Evolutionary conservation across 768 basidiomycete genomes (phyloP), one percentile per base, ranked within the genome.

Genomic region (Termitomyces sp.): DNA sequence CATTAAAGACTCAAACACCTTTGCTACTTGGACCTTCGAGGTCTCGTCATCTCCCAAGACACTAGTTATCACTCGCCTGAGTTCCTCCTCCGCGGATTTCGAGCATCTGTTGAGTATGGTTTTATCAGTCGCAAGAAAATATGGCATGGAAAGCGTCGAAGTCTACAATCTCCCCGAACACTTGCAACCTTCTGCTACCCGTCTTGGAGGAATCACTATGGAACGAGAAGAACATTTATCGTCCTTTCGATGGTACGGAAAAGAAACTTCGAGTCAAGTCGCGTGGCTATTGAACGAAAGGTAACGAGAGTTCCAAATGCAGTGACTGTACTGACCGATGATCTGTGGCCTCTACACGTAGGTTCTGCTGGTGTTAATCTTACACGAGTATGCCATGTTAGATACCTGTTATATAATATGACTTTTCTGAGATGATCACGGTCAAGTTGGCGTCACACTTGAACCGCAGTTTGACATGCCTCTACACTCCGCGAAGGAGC

Each of bases 241-340:
- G 3, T 64, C 76, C 1, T 71, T 82, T 59, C 78, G 74, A 54
- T 82, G 80, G 78, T 84, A 84, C 66, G 78, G 80, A 34, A 28
- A 56, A n/a, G 76, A 74, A 56, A 26, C 60, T 1, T 65, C 66
- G 5, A 58, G 57, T 9, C 65, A 72, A 33, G 62, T 81, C 16
- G 66, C 70, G 15, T 84, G 81, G 82, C 46, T 72, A 34, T 73
- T 73, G 54, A 82, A 83, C 46, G 82, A 84, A 61, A 78, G 73
- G 80, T 79, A 39, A 53, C 1, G 34, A 18, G 15, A 50, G 52
- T 53, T 39, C 48, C 12, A 5, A 22, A 20, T 51, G 33, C 15
- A 51, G 20, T 10, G 12, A 9, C 16, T 37, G 24, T 15, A 18
- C 22, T 24, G n/a, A n/a, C n/a, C n/a, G n/a, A n/a, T n/a, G n/a